phyloP scores from a whole-genome alignment of 495 filamentous ascomycete species.

The Neurospora sp. region DNA sequence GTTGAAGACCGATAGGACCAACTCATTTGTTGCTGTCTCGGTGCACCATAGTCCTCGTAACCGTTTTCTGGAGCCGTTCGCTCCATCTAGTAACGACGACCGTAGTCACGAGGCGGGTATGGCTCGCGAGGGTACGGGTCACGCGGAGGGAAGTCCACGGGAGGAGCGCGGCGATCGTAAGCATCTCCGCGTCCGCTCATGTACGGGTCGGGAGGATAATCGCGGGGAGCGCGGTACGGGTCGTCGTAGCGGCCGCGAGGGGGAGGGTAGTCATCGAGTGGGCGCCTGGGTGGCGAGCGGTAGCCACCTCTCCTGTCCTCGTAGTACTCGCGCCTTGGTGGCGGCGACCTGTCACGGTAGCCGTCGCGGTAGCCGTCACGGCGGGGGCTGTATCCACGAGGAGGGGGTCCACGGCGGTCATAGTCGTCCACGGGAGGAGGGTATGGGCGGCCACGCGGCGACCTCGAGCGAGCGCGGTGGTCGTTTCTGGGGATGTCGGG shows the following conservation, averaged over 20 bases:
- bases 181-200: constrained; percentile 45
- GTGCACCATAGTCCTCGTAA: not conserved
- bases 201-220: constrained; percentile 56
- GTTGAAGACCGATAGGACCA: not conserved
- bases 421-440: constrained; percentile 58
- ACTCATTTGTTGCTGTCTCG: not conserved
- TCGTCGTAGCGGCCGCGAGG: constrained; percentile 56
- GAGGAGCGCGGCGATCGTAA: constrained; percentile 50
- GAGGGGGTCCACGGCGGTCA: constrained; percentile 66
- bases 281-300: constrained; percentile 60
- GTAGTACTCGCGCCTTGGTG: constrained; percentile 63
- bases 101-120: constrained; percentile 37
- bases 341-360: constrained; percentile 79
- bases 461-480: constrained; percentile 68
- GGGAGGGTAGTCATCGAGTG: constrained; percentile 66
- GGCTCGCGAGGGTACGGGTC: constrained; percentile 41
- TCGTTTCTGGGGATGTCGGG: constrained; percentile 56
- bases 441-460: constrained; percentile 50
- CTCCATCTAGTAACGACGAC: constrained; percentile 32
- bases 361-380: constrained; percentile 51
- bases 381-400: constrained; percentile 63
- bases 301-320: constrained; percentile 64
- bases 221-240: constrained; percentile 44
- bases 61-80: not conserved
- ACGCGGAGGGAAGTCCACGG: constrained; percentile 41